Percentiles rank a stretch among this genome's conserved stretches.
These are phyloP conservation scores for Phytopythium oedochilum DNA, from an alignment of 352 stramenopile species.

Conservation along the genomic window DNA sequence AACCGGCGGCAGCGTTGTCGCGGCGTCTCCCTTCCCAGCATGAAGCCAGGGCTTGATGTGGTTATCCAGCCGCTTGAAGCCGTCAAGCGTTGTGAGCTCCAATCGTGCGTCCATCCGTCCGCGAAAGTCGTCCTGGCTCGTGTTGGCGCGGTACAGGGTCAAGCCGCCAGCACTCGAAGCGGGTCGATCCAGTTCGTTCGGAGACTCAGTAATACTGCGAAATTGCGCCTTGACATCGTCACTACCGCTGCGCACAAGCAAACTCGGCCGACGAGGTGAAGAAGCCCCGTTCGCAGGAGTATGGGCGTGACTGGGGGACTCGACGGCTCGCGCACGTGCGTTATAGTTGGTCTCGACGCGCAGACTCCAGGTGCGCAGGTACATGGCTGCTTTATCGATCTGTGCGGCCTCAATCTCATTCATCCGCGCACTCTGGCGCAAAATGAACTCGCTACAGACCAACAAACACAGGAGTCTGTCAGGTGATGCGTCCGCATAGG, in stretches of 20 bases:
- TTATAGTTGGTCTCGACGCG: constrained; percentile 55
- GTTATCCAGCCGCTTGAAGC: constrained; percentile 35
- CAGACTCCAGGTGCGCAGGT: constrained; percentile 41
- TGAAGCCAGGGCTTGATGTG: constrained; percentile 28
- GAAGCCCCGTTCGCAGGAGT: background rate
- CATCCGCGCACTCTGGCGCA: constrained; percentile 27
- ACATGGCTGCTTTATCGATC: constrained; percentile 43
- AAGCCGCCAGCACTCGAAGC: background rate
- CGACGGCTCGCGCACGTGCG: constrained; percentile 12
- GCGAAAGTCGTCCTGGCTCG: background rate
- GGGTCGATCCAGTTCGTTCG: background rate
- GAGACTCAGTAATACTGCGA: background rate
- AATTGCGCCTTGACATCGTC: background rate
- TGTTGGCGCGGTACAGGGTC: background rate
- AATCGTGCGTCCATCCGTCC: constrained; percentile 2
- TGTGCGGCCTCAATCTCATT: constrained; percentile 34
- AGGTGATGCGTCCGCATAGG: background rate
- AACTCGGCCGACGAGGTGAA: background rate
- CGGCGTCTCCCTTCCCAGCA: constrained; percentile 7
- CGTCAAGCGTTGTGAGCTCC: constrained; percentile 23
- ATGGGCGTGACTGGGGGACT: constrained; percentile 11
- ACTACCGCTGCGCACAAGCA: background rate
- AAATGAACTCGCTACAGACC: constrained; percentile 24
- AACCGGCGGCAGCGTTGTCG: constrained; percentile 7
- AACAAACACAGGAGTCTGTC: background rate